Conservation (phyloP, 169 alveolate genomes). For the Amoebophrya sp. region DNA sequence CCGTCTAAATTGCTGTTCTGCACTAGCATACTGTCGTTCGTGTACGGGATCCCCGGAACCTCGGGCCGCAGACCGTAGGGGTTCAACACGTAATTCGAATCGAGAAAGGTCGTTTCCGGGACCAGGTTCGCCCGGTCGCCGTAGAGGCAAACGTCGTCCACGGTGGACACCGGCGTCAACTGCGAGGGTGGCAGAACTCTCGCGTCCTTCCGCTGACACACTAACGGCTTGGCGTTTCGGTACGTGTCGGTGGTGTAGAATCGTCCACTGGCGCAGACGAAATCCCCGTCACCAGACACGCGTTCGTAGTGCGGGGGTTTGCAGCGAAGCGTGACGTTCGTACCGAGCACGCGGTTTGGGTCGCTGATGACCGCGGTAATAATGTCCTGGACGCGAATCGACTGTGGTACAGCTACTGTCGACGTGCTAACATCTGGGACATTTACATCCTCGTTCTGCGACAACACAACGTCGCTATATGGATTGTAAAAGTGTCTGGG, state of each 20-base stretch:
- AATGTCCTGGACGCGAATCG: neutral
- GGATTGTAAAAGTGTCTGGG: no score
- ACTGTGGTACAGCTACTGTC: no score
- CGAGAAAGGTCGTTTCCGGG: neutral
- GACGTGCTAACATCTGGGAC: no score
- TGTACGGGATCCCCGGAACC: neutral
- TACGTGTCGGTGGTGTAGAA: neutral
- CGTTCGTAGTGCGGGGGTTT: neutral
- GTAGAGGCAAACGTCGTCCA: neutral
- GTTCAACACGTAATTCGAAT: neutral
- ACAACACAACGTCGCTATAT: no score
- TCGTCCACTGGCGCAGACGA: neutral
- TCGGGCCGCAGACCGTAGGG: neutral
- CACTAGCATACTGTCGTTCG: neutral
- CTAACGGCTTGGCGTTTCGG: neutral
- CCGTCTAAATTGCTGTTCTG: neutral
- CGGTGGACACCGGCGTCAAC: neutral
- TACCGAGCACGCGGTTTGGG: neutral
- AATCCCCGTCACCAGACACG: neutral
- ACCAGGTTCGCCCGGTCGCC: neutral
- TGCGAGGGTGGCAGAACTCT: no score
- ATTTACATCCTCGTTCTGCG: no score
- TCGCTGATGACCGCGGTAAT: neutral
- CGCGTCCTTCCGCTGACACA: neutral
- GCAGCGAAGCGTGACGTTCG: neutral